Evolutionary conservation across 73 alveolate species (phyloP).

Genomic region (Symbiodinium pilosum): DNA sequence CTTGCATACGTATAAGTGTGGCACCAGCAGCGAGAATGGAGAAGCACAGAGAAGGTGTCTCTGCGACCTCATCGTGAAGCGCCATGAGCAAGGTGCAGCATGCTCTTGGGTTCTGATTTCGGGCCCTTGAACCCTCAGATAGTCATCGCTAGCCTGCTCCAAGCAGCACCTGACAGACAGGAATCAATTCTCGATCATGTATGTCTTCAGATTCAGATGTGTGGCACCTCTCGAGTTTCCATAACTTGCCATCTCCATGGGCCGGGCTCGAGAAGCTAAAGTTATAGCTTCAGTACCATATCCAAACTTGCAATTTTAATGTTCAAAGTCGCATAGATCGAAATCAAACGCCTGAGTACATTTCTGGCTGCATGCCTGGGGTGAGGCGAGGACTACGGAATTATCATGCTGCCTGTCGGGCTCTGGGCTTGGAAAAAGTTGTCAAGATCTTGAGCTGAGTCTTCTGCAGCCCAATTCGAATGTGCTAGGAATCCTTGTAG

Average conservation of each 20-base stretch:
- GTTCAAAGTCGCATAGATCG: background rate
- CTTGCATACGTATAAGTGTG: too few relatives aligned
- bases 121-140: too few relatives aligned
- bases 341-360: background rate
- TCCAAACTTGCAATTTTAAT: background rate
- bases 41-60: conserved; percentile 29
- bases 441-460: background rate
- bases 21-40: too few relatives aligned
- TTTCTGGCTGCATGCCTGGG: background rate
- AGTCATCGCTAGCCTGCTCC: too few relatives aligned
- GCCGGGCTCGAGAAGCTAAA: background rate
- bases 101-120: too few relatives aligned
- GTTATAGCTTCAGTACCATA: background rate
- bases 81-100: conserved; percentile 32
- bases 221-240: too few relatives aligned
- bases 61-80: conserved; percentile 44
- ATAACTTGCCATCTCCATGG: too few relatives aligned
- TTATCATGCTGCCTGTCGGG: conserved; percentile 79
- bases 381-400: conserved; percentile 49
- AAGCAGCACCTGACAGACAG: too few relatives aligned
- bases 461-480: background rate
- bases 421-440: background rate
- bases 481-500: background rate
- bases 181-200: too few relatives aligned
- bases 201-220: too few relatives aligned